A percentile compares a stretch with the other conserved stretches of the same genome.
These are phyloP conservation scores for Pseudogymnoascus sp. DNA, from an alignment of 2,329 filamentous ascomycete genomes.

Conservation along the genomic window DNA sequence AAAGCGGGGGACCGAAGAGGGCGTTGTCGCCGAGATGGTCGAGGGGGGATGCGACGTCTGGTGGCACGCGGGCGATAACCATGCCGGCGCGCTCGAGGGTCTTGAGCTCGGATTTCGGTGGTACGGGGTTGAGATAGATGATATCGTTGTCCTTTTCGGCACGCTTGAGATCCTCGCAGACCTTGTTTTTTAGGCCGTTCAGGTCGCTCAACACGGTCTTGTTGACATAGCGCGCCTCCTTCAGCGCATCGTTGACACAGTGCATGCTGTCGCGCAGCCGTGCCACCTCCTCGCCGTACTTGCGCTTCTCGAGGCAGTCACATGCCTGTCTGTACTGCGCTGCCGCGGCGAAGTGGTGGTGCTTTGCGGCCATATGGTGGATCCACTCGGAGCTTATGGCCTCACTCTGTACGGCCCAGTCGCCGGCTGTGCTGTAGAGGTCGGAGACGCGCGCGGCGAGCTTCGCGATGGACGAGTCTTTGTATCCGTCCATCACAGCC, in stretches of 20 bases:
- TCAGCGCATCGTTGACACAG: slow-evolving; percentile 79
- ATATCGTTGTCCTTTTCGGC: slow-evolving; percentile 95
- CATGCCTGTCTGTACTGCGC: slow-evolving; percentile 88
- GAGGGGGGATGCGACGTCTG: slow-evolving; percentile 72
- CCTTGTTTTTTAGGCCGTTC: slow-evolving; percentile 70
- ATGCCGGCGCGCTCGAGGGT: slow-evolving; percentile 81
- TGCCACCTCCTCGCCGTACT: slow-evolving; percentile 92
- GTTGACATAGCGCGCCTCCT: slow-evolving; percentile 74
- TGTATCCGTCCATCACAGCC: slow-evolving; percentile 86
- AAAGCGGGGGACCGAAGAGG: slow-evolving; percentile 76
- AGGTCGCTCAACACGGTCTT: slow-evolving; percentile 75
- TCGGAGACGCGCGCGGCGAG: slow-evolving; percentile 87
- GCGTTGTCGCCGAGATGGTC: slow-evolving; percentile 71
- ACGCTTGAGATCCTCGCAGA: slow-evolving; percentile 80
- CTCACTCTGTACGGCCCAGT: slow-evolving; percentile 80
- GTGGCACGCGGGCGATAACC: slow-evolving; percentile 71
- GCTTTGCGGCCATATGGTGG: slow-evolving; percentile 93
- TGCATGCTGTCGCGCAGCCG: slow-evolving; percentile 71
- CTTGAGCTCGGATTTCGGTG: slow-evolving; percentile 80
- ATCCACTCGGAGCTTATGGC: slow-evolving; percentile 93
- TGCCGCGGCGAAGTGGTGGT: slow-evolving; percentile 92
- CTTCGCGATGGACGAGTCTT: slow-evolving; percentile 86
- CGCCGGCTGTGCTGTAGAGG: slow-evolving; percentile 74
- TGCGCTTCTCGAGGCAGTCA: slow-evolving; percentile 86
- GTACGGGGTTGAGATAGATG: slow-evolving; percentile 81